A percentile compares a stretch with the other conserved stretches of the same genome.
Evolutionary conservation across 1,284 basidiomycete genomes (phyloP).

Genomic region (Papiliotrema laurentii): DNA sequence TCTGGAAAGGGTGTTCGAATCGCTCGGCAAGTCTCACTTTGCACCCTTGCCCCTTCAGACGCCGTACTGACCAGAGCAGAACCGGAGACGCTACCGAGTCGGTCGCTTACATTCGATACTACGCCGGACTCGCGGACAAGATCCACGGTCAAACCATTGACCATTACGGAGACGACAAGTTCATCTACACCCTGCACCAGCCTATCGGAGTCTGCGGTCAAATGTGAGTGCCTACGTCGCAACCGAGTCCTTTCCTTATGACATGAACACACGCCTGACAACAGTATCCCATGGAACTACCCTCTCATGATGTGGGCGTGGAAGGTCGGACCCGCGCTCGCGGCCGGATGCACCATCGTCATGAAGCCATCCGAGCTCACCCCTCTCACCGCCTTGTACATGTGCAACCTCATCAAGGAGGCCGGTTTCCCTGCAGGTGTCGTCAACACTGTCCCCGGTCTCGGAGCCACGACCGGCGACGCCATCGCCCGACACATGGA

Average conservation of each 20-base stretch:
- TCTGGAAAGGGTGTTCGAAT: conserved; percentile 81
- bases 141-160: conserved; percentile 51
- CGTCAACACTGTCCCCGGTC: conserved; percentile 79
- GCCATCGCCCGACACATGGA: conserved; percentile 70
- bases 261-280: not conserved
- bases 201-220: conserved; percentile 60
- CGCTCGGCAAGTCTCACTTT: conserved; percentile 79
- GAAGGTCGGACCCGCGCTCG: conserved; percentile 87
- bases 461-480: conserved; percentile 77
- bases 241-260: conserved; percentile 45
- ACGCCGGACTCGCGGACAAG: conserved; percentile 64
- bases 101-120: conserved; percentile 73
- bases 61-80: too few species aligned
- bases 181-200: conserved; percentile 6
- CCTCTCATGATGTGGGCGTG: conserved; percentile 89
- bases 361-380: conserved; percentile 81
- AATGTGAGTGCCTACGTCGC: conserved; percentile 50
- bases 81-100: too few species aligned
- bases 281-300: conserved; percentile 78
- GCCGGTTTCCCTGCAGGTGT: conserved; percentile 84
- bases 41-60: too few species aligned
- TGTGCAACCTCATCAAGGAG: conserved; percentile 37
- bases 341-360: conserved; percentile 52
- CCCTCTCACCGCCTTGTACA: conserved; percentile 76
- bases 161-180: conserved; percentile 1